Base-by-base conservation (phyloP, 495 filamentous ascomycete species). In the Podospora bellae-mahoneyi region DNA sequence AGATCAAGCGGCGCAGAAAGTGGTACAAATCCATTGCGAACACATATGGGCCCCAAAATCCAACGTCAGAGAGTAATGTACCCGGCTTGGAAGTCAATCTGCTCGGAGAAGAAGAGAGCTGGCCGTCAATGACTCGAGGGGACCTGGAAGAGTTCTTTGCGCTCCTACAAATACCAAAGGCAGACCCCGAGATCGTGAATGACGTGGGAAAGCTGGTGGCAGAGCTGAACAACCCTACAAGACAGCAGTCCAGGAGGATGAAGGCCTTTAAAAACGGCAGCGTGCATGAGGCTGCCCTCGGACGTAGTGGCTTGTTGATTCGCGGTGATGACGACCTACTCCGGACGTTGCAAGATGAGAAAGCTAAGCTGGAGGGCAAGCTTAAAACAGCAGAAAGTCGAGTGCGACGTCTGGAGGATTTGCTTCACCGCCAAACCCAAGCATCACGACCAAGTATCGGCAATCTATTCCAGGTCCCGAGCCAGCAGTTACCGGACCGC, bases 211-310 rank as follows among this genome's bases (percentile, higher is more conserved):
- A 88, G 65, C 80, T 88, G 7, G 79, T 89, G 62, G 79, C 80
- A 23, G 89, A 90, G 9, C 80, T 92, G n/a, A 86, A 83, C 69
- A 87, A 82, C 57, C 93, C 94, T 0, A 93, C 90, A 5, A 89
- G 88, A 69, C 85, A 85, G 67, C 91, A 92, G 74, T 85, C 87
- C 59, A 92, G 91, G 75, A 85, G 91, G 62, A 88, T 92, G 54
- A 96, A 93, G 73, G 92, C 92, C 0, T 98, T 99, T 84, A 98
- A 97, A 73, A 92, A 93, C 71, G 96, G 95, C 55, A 97, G 94
- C 72, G 85, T 99, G 15, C 93, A 97, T 71, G 95, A 98, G 72
- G 88, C 89, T 16, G 84, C 84, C 13, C 82, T 92, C 60, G 91
- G 92, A 44, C 87, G 88, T 67, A 93, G 90, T 66, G 94, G 93